Evolutionary conservation across 306 rosid genomes (phyloP).

Genomic region (Pyrus bretschneideri): DNA sequence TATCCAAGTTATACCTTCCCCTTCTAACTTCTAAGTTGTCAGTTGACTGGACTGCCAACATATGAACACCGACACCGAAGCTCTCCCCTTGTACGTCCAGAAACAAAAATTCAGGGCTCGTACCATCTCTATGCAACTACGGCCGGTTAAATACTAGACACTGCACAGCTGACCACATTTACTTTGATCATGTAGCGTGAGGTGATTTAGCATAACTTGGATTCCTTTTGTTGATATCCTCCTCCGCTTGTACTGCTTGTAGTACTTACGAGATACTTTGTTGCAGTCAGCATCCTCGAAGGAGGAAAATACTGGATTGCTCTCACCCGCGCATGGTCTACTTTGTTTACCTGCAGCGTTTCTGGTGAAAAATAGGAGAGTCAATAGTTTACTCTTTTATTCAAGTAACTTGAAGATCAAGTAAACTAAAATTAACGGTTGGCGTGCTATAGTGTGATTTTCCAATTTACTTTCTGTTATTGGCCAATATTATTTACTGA

Average conservation of each 20-base stretch:
- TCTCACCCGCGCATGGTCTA: constrained; percentile 16
- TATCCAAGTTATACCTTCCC: not conserved
- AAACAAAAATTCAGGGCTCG: not conserved
- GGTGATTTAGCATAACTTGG: not conserved
- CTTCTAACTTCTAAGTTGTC: not conserved
- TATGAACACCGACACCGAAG: not conserved
- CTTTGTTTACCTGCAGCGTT: constrained; percentile 15
- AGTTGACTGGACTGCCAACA: not conserved
- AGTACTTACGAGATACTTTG: not conserved
- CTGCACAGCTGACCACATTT: not conserved
- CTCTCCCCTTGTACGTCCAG: not conserved
- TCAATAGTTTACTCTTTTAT: no score
- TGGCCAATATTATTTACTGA: no score
- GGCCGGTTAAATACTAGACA: not conserved
- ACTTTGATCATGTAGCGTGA: not conserved
- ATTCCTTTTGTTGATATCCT: constrained; percentile 14
- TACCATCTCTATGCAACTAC: not conserved
- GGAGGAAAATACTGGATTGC: constrained; percentile 14
- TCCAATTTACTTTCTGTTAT: not conserved
- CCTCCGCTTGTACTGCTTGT: constrained; percentile 38
- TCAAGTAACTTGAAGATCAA: not conserved
- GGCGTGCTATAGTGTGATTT: not conserved
- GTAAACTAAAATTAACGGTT: not conserved
- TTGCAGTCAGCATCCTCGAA: not conserved
- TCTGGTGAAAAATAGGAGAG: constrained; percentile 21